Evolutionary conservation across 106 monocot genomes (phyloP).

Genomic region (Dendrobium catenatum): DNA sequence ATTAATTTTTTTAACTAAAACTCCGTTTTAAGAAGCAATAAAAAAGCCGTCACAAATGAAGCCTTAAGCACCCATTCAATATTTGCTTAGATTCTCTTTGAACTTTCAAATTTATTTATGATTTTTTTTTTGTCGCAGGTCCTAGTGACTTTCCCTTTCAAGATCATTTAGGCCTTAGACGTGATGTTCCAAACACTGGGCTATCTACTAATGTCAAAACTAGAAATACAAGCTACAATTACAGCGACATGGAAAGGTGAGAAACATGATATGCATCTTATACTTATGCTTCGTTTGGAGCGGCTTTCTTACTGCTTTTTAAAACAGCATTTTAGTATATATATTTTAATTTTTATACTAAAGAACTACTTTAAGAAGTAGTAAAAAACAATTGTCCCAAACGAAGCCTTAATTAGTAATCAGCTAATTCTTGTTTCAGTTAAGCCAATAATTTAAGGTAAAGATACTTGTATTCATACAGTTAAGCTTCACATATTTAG

Average conservation of each 20-base stretch:
- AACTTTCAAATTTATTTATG: not conserved
- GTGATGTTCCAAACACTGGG: constrained; percentile 12
- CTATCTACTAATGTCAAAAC: constrained; percentile 18
- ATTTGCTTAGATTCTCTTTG: no score
- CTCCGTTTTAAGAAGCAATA: no score
- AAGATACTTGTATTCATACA: not conserved
- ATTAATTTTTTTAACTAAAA: no score
- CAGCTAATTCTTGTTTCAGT: not conserved
- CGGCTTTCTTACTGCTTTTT: no score
- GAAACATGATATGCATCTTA: not conserved
- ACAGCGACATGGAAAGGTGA: constrained; percentile 35
- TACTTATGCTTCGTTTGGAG: no score
- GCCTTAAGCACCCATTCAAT: not conserved
- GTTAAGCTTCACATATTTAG: not conserved
- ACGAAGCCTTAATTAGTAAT: not conserved
- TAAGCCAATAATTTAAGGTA: not conserved
- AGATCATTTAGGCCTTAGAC: constrained; percentile 28
- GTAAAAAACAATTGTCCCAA: no score
- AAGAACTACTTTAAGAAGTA: no score
- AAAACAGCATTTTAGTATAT: no score
- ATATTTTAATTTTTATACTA: no score
- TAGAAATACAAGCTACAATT: constrained; percentile 18
- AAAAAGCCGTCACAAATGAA: no score
- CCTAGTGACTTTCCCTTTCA: constrained; percentile 3
- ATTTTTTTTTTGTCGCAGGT: constrained; percentile 4